phyloP scores from a whole-genome alignment of 1,284 basidiomycete species.

The Cryptococcus hybrid region DNA sequence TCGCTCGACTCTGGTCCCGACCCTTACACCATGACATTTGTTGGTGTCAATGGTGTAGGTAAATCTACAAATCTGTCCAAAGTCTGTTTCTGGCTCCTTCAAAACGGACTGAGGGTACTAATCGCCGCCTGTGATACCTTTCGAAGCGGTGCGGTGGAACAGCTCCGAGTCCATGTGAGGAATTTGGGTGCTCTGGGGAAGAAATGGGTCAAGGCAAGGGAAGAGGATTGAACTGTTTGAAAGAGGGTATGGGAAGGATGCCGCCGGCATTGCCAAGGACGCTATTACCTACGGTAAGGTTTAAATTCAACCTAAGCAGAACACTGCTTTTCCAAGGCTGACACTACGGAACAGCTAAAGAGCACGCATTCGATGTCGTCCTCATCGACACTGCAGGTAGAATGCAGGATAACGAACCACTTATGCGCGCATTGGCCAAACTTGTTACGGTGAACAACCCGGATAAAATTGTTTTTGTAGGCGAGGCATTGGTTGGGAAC shows the following conservation, averaged over 20 bases:
- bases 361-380: constrained; percentile 88
- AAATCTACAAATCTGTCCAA: constrained; percentile 98
- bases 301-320: too few relatives aligned
- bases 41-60: constrained; percentile 99
- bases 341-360: constrained; percentile 59
- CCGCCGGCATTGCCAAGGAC: constrained; percentile 94
- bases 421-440: constrained; percentile 99
- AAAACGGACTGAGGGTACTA: constrained; percentile 87
- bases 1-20: constrained; percentile 55
- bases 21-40: constrained; percentile 93
- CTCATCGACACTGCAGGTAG: constrained; percentile 96
- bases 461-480: constrained; percentile 95
- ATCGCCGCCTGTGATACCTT: constrained; percentile 99
- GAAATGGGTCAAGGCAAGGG: constrained; percentile 55
- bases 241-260: constrained; percentile 96
- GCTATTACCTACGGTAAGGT: constrained; percentile 79
- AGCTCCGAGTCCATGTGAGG: constrained; percentile 92
- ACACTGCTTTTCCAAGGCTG: background rate
- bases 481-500: constrained; percentile 93
- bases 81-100: constrained; percentile 98
- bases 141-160: constrained; percentile 96
- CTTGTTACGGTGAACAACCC: constrained; percentile 87
- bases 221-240: constrained; percentile 84
- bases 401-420: constrained; percentile 98
- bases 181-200: constrained; percentile 85